Conservation (phyloP, 768 basidiomycete species). For the Melanogaster broomeanus region DNA sequence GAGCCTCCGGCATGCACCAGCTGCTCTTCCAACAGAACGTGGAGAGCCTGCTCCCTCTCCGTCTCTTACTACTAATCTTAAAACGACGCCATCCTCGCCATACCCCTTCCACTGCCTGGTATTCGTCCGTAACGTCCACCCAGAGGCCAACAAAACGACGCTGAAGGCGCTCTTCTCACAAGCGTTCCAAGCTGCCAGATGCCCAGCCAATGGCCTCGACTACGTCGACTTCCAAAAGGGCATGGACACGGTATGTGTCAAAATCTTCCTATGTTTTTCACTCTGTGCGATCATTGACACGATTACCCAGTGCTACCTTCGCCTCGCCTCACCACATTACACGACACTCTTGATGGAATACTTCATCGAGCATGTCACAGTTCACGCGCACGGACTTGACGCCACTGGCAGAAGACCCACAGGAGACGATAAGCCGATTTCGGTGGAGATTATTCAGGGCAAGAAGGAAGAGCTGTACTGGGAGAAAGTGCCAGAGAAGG, state of each 20-base stretch:
- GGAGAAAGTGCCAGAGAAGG: conserved; percentile 77
- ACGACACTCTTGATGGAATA: conserved; percentile 45
- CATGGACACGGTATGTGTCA: conserved; percentile 60
- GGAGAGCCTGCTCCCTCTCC: background rate
- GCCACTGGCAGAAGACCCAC: conserved; percentile 39
- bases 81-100: conserved; percentile 31
- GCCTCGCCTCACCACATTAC: conserved; percentile 55
- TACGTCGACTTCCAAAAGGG: conserved; percentile 83
- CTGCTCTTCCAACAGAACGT: background rate
- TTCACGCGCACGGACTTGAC: conserved; percentile 59
- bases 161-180: conserved; percentile 57
- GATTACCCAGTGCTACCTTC: conserved; percentile 64
- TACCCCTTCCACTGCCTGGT: conserved; percentile 70
- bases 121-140: conserved; percentile 69
- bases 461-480: conserved; percentile 73
- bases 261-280: no score
- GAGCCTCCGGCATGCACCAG: background rate
- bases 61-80: background rate
- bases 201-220: conserved; percentile 48
- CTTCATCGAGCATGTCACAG: conserved; percentile 39
- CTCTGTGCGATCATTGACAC: background rate
- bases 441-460: conserved; percentile 59
- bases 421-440: conserved; percentile 32
- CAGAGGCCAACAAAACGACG: conserved; percentile 81
- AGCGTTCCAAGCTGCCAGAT: conserved; percentile 33